Conservation (phyloP, 108 stramenopile species). For the Nitzschia putrida region DNA sequence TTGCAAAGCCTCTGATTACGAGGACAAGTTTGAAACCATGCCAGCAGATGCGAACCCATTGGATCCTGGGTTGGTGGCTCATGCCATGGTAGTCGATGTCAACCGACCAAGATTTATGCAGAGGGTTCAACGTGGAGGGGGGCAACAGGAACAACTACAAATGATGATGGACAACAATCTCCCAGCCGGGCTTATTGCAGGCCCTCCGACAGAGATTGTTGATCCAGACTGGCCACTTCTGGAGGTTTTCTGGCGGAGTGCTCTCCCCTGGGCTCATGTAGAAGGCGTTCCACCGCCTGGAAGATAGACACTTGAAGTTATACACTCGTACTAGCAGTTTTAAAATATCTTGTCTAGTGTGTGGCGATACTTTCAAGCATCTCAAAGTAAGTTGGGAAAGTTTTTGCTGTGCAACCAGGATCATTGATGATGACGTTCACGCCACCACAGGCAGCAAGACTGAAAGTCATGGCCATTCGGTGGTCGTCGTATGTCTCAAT, state of each 20-base stretch:
- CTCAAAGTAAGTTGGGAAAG: constrained; percentile 96
- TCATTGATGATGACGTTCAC: constrained; percentile 94
- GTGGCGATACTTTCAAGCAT: constrained; percentile 84
- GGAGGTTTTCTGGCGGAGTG: constrained; percentile 71
- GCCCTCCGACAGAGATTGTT: constrained; percentile 44
- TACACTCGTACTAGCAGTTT: not conserved
- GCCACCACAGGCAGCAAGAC: constrained; percentile 94
- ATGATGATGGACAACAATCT: constrained; percentile 26
- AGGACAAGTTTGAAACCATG: constrained; percentile 64
- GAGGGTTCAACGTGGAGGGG: constrained; percentile 21
- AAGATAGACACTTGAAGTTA: not conserved
- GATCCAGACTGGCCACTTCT: constrained; percentile 82
- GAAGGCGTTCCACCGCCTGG: constrained; percentile 65
- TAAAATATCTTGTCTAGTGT: constrained; percentile 16
- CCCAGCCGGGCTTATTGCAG: constrained; percentile 29
- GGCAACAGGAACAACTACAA: constrained; percentile 19
- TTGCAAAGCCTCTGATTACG: constrained; percentile 65
- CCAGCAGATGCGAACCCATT: constrained; percentile 79
- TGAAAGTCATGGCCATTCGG: constrained; percentile 97
- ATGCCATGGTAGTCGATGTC: constrained; percentile 67
- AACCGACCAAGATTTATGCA: constrained; percentile 70
- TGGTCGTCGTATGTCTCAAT: constrained; percentile 99
- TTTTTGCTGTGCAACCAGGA: constrained; percentile 95
- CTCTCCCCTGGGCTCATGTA: constrained; percentile 82
- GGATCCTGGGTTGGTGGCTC: constrained; percentile 66